Conservation (phyloP, 176 grass and related monocot genomes). For the Tillandsia fasciculata region DNA sequence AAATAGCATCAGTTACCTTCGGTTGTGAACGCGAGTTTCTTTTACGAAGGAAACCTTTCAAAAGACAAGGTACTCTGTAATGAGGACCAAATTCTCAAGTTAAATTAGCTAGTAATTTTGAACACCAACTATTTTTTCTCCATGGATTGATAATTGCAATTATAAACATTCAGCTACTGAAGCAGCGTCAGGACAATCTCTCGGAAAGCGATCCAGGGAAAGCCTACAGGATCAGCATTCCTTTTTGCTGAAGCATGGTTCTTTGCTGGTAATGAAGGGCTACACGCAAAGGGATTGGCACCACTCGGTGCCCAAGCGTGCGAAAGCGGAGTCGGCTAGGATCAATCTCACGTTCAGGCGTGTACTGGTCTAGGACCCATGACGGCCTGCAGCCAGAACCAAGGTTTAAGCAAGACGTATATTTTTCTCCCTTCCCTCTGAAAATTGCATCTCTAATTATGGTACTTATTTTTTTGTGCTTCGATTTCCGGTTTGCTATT, state of each 20-base stretch:
- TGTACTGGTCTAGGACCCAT: constrained; percentile 25
- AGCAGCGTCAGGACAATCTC: constrained; percentile 18
- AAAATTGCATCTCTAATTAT: too few relatives aligned
- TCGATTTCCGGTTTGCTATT: too few relatives aligned
- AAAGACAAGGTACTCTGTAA: constrained; percentile 29
- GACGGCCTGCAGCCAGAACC: neutral
- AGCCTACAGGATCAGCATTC: constrained; percentile 22
- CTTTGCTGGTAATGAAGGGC: constrained; percentile 75
- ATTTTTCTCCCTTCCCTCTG: too few relatives aligned
- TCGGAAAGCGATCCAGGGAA: constrained; percentile 37
- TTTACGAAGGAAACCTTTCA: constrained; percentile 48
- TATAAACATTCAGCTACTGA: neutral
- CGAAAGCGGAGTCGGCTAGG: constrained; percentile 46
- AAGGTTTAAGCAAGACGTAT: neutral
- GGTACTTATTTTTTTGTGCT: too few relatives aligned
- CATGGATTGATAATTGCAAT: neutral
- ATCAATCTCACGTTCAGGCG: constrained; percentile 77
- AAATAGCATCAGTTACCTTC: constrained; percentile 67
- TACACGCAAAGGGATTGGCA: constrained; percentile 78
- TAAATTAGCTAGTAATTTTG: neutral
- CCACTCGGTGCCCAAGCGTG: constrained; percentile 66
- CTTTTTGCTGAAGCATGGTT: constrained; percentile 67
- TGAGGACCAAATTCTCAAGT: neutral
- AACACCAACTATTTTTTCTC: neutral
- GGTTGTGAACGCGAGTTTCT: constrained; percentile 76